phyloP scores from a whole-genome alignment of 2,329 filamentous ascomycete genomes.

The Penicillium freii region DNA sequence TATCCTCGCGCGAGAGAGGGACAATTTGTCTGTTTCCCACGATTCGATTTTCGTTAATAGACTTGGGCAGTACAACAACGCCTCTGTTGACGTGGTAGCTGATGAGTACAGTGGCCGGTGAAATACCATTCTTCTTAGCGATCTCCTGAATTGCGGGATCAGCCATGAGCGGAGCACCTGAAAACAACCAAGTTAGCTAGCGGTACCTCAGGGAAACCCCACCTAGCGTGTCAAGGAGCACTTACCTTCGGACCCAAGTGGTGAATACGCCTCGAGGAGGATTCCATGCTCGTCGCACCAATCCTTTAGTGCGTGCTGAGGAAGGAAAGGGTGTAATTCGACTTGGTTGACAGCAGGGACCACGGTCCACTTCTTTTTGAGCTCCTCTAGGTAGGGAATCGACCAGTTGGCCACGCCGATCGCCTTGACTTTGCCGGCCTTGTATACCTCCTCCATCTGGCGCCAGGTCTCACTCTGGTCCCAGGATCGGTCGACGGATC shows the following conservation, averaged over 20 bases:
- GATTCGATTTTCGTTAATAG: slow-evolving; percentile 12
- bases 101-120: slow-evolving; percentile 13
- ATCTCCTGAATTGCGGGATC: slow-evolving; percentile 13
- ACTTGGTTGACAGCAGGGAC: slow-evolving; percentile 37
- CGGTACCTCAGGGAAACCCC: not conserved
- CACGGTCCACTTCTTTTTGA: slow-evolving; percentile 18
- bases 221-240: not conserved
- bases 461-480: slow-evolving; percentile 23
- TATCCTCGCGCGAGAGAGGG: slow-evolving; percentile 14
- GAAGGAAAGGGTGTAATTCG: slow-evolving; percentile 41
- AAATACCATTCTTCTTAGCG: slow-evolving; percentile 14
- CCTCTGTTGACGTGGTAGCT: slow-evolving; percentile 18
- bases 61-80: slow-evolving; percentile 17
- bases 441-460: slow-evolving; percentile 24
- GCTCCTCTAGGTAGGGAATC: slow-evolving; percentile 20
- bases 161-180: slow-evolving; percentile 16
- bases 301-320: slow-evolving; percentile 36
- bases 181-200: not conserved
- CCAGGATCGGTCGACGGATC: slow-evolving; percentile 32
- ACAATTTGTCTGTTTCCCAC: slow-evolving; percentile 13
- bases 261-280: slow-evolving; percentile 39
- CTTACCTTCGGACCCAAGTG: slow-evolving; percentile 24
- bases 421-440: slow-evolving; percentile 21
- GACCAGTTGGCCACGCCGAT: slow-evolving; percentile 28
- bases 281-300: slow-evolving; percentile 37